Percentiles rank a stretch among this genome's conserved stretches.
Evolutionary conservation across 1,139 yeast genomes (phyloP).

Genomic region (Scheffersomyces segobiensis): DNA sequence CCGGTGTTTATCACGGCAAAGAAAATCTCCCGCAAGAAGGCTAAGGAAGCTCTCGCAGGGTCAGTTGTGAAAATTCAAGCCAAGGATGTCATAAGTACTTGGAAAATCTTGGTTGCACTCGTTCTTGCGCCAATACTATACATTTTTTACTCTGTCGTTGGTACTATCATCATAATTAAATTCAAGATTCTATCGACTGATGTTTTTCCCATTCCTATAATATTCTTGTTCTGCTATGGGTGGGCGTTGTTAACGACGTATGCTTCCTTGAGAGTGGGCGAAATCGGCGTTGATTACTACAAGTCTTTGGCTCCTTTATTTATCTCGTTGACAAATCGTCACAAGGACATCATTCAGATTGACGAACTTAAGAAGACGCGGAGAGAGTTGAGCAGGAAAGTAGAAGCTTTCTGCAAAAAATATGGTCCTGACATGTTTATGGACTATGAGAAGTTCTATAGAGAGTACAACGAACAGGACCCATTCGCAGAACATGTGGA

Average conservation of each 20-base stretch:
- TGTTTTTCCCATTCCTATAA: slow-evolving; percentile 13
- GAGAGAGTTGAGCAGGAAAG: slow-evolving; percentile 53
- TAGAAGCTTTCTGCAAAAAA: slow-evolving; percentile 66
- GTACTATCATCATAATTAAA: slow-evolving; percentile 31
- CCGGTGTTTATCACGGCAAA: slow-evolving; percentile 87
- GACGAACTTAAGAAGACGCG: slow-evolving; percentile 58
- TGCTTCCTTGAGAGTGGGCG: slow-evolving; percentile 44
- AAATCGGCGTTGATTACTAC: slow-evolving; percentile 42
- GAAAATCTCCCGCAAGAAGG: slow-evolving; percentile 67
- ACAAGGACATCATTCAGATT: slow-evolving; percentile 40
- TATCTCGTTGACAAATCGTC: slow-evolving; percentile 41
- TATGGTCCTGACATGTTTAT: slow-evolving; percentile 80
- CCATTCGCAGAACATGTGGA: slow-evolving; percentile 40
- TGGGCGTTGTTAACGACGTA: slow-evolving; percentile 46
- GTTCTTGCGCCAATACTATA: slow-evolving; percentile 46
- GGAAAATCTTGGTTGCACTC: slow-evolving; percentile 49
- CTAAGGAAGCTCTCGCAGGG: slow-evolving; percentile 77
- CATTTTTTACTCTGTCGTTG: slow-evolving; percentile 41
- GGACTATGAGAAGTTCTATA: slow-evolving; percentile 47
- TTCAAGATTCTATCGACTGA: slow-evolving; percentile 15
- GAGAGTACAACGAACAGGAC: slow-evolving; percentile 22
- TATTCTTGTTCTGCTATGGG: slow-evolving; percentile 35
- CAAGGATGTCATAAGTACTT: slow-evolving; percentile 60
- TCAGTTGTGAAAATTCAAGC: slow-evolving; percentile 91
- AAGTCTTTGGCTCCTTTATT: slow-evolving; percentile 40